Percentiles rank a stretch among this genome's conserved stretches.
Conservation (phyloP, 768 basidiomycete genomes). For the Phanerodontia chrysosporium region DNA sequence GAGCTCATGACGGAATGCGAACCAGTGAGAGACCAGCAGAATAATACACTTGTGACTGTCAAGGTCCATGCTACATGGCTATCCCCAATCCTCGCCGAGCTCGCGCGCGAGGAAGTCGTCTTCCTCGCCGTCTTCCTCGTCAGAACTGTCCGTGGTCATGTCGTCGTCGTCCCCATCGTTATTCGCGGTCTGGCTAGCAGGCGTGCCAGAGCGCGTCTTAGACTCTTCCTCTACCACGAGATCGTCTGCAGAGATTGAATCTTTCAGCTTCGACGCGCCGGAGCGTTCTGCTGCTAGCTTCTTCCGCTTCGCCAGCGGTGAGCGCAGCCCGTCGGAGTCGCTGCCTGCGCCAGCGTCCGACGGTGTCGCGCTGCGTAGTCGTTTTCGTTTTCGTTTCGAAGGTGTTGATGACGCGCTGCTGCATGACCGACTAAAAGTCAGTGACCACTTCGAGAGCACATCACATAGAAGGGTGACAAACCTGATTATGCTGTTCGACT, state of each 20-base stretch:
- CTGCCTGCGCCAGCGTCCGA: constrained; percentile 42
- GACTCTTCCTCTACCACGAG: constrained; percentile 9
- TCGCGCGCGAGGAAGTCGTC: constrained; percentile 82
- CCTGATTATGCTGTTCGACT: constrained; percentile 45
- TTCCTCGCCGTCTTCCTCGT: constrained; percentile 41
- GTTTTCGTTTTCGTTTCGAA: constrained; percentile 52
- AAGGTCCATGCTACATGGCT: constrained; percentile 21
- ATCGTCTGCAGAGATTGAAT: constrained; percentile 37
- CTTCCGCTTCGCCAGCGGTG: constrained; percentile 79
- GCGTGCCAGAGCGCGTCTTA: constrained; percentile 10
- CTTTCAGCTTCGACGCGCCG: constrained; percentile 66
- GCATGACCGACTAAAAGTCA: background rate
- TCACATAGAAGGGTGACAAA: constrained; percentile 12
- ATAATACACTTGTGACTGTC: background rate
- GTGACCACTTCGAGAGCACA: background rate
- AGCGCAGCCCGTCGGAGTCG: constrained; percentile 45
- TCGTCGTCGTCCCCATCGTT: constrained; percentile 21
- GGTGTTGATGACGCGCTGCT: constrained; percentile 38
- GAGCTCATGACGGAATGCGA: background rate
- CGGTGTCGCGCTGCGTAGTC: constrained; percentile 68
- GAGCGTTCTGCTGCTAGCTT: constrained; percentile 63
- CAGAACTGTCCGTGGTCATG: constrained; percentile 29
- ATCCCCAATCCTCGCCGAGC: constrained; percentile 76
- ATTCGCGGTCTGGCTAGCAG: background rate
- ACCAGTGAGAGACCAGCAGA: background rate